Base-by-base conservation (phyloP, 371 early-diverging fungal genomes). In the Umbelopsis sp. region DNA sequence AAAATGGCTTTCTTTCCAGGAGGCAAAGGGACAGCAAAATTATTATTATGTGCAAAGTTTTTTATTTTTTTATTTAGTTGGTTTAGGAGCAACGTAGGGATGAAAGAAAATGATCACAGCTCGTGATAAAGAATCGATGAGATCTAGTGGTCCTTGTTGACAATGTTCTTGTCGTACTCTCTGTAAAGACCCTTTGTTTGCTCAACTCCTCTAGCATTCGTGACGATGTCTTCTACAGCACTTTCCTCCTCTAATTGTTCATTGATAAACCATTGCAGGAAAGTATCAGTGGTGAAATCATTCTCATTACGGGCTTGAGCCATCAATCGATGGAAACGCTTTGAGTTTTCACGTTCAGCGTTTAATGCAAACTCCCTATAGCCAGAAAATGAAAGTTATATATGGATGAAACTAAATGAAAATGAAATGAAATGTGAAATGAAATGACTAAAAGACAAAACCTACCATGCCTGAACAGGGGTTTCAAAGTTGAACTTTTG, bases 231-330 rank as follows among this genome's bases (percentile, higher is more conserved):
- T 25, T 72, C 51, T 4, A 72, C 66, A 1, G 72, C 72, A 20
- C 69, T 63, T 57, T 72, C 72, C 51, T 72, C 72, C 35, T 72
- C 72, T 63, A 72, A 22, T 50, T 72, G 72, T 50, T 72, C 72
- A 25, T 72, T 68, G 32, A 72, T 66, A 44, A 69, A 72, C 72
- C 72, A 72, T 37, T 72, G 72, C 32, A 72, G 44, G 3, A 72
- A 64, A 10, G 32, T 63, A 35, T 72, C 72, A 7, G 69, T 51
- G 20, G 72, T 72, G 51, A 67, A 72, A 64, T 72, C 72, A 20
- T 69, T 52, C 52, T 72, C 72, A 16, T 63, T 38, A 41, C 72
- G 68, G 6, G 72, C 72, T 35, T 65, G 53, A 10, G 63, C 35
- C 12, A 72, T 41, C 11, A 72, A 44, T 46, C 50, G 38, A 22